Evolutionary conservation across 208 protist genomes (phyloP).

Genomic region (Acanthamoeba lenticulata): DNA sequence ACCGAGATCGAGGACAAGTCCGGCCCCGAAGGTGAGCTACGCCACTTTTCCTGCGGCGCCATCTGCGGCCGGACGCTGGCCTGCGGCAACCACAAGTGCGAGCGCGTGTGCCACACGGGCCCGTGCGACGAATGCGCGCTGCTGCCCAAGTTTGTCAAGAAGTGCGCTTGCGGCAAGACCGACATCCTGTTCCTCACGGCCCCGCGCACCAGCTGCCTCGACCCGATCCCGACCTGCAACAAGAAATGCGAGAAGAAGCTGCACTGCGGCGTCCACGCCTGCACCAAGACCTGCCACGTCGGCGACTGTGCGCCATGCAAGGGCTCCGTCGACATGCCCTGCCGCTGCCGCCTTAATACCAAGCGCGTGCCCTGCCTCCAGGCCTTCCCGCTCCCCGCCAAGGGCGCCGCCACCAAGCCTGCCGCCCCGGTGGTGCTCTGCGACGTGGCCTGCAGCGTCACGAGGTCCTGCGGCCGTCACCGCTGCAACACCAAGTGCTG

Average conservation of each 20-base stretch:
- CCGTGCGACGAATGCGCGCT: conserved; percentile 78
- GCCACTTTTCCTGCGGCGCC: conserved; percentile 81
- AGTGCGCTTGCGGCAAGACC: conserved; percentile 72
- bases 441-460: conserved; percentile 57
- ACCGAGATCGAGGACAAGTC: conserved; percentile 43
- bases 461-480: conserved; percentile 75
- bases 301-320: conserved; percentile 67
- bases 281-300: conserved; percentile 49
- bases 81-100: conserved; percentile 80
- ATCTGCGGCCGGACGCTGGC: conserved; percentile 71
- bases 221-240: conserved; percentile 76
- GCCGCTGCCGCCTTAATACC: conserved; percentile 43
- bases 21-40: background rate
- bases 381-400: background rate
- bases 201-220: conserved; percentile 69
- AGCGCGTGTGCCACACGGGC: conserved; percentile 77
- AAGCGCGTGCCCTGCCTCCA: conserved; percentile 11
- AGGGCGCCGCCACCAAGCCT: background rate
- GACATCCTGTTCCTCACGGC: conserved; percentile 58
- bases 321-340: conserved; percentile 42
- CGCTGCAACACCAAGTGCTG: conserved; percentile 79
- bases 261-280: conserved; percentile 72
- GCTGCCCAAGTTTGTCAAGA: conserved; percentile 44
- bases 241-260: conserved; percentile 80
- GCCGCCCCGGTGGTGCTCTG: conserved; percentile 65